phyloP scores from a whole-genome alignment of 169 alveolate species.

The Eimeria sp. region DNA sequence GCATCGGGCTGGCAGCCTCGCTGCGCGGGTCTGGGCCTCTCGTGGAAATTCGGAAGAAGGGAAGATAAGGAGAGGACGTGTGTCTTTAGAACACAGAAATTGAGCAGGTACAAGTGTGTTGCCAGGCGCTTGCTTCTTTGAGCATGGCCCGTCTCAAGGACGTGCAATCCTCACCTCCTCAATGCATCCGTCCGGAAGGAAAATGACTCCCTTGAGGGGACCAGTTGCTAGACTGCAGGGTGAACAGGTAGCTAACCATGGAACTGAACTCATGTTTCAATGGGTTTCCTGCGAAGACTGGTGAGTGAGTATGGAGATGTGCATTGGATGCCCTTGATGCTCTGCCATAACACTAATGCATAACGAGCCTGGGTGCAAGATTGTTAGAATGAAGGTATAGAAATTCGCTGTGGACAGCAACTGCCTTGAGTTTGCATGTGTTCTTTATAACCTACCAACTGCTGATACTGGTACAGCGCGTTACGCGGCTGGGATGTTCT shows the following conservation, averaged over 20 bases:
- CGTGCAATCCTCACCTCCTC: background rate
- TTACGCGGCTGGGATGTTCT: background rate
- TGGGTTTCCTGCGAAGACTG: background rate
- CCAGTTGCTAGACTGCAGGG: background rate
- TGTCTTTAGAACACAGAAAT: background rate
- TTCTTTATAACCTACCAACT: background rate
- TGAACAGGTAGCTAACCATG: background rate
- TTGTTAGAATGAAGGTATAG: background rate
- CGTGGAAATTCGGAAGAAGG: background rate
- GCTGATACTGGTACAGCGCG: background rate
- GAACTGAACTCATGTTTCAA: background rate
- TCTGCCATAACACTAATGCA: background rate
- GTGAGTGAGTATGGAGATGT: background rate
- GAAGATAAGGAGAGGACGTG: background rate
- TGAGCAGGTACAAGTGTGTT: background rate
- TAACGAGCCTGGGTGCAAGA: background rate
- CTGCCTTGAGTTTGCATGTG: background rate
- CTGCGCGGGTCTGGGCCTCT: background rate
- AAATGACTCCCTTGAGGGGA: background rate
- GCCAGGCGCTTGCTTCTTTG: background rate
- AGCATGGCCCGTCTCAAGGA: background rate
- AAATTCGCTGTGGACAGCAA: background rate
- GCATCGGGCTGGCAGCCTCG: too few relatives aligned
- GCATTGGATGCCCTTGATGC: background rate
- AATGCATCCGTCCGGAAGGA: background rate